These are phyloP conservation scores for Limtongia smithiae DNA, from an alignment of 805 yeast genomes.

Conservation along the genomic window DNA sequence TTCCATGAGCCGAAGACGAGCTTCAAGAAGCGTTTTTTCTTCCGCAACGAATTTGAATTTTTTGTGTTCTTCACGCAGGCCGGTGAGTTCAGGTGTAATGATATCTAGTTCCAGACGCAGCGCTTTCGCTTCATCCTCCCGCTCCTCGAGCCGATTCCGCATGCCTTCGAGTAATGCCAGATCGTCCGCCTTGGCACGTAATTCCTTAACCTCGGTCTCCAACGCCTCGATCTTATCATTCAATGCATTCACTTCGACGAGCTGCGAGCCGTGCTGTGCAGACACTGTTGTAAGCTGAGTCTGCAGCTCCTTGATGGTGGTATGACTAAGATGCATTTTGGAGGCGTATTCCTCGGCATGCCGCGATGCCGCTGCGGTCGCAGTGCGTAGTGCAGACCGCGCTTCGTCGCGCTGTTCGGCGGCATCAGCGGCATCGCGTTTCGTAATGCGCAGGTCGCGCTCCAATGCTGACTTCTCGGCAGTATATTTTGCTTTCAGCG, in stretches of 20 bases:
- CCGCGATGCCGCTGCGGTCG: conserved; percentile 19
- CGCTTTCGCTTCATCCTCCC: conserved; percentile 45
- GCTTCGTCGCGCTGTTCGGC: conserved; percentile 32
- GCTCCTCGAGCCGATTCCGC: conserved; percentile 34
- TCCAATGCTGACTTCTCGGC: conserved; percentile 33
- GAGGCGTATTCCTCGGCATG: conserved; percentile 25
- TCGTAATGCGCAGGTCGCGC: conserved; percentile 38
- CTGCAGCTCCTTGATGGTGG: conserved; percentile 35
- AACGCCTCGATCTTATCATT: conserved; percentile 37
- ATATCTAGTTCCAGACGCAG: conserved; percentile 52
- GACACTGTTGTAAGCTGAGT: conserved; percentile 34
- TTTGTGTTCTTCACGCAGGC: conserved; percentile 46
- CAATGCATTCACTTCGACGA: conserved; percentile 33
- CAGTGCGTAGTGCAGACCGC: conserved; percentile 23
- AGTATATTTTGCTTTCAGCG: conserved; percentile 32
- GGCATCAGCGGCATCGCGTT: conserved; percentile 37
- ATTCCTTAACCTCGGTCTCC: conserved; percentile 24
- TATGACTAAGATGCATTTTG: conserved; percentile 28
- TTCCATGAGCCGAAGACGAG: conserved; percentile 42
- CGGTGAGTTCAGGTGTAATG: conserved; percentile 51
- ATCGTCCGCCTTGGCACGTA: conserved; percentile 11
- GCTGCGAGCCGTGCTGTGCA: conserved; percentile 24
- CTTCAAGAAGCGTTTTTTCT: conserved; percentile 47
- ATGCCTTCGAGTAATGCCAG: conserved; percentile 13
- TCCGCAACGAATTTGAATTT: conserved; percentile 53